These are phyloP conservation scores for Sextonia rubra DNA, from an alignment of 164 flowering plant genomes.

Conservation along the genomic window DNA sequence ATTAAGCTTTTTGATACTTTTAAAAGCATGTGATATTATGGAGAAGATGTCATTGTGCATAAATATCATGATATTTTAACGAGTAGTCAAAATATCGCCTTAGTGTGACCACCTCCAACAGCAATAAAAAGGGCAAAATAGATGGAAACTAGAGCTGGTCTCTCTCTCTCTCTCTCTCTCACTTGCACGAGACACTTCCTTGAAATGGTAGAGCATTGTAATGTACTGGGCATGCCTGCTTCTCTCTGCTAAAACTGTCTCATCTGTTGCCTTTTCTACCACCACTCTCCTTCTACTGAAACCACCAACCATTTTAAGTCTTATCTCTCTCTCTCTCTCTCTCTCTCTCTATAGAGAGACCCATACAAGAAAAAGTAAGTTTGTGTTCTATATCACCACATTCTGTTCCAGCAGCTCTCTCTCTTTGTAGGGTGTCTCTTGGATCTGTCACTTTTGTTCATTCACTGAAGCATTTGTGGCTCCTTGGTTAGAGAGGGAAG, in stretches of 20 bases:
- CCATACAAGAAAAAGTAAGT: not conserved
- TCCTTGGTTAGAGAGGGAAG: slow-evolving; percentile 8
- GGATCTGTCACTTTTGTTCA: not conserved
- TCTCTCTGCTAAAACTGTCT: not conserved
- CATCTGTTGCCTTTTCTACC: not conserved
- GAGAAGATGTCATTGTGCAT: too few relatives aligned
- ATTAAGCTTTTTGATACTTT: too few relatives aligned
- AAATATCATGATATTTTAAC: too few relatives aligned
- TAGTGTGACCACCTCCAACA: too few relatives aligned
- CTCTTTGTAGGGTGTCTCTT: not conserved
- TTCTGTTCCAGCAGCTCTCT: not conserved
- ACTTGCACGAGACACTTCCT: not conserved
- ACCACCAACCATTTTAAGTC: not conserved
- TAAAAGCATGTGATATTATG: too few relatives aligned
- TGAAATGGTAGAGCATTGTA: not conserved
- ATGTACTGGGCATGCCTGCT: not conserved
- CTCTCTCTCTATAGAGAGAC: not conserved
- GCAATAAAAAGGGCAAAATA: not conserved
- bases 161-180: not conserved
- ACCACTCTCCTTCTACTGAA: not conserved
- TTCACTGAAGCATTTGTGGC: not conserved
- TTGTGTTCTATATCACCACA: not conserved
- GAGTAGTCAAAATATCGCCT: too few relatives aligned
- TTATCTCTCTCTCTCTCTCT: not conserved
- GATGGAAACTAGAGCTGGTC: not conserved